Conservation (phyloP, 164 flowering plant species). For the Paratinospora sagittata region DNA sequence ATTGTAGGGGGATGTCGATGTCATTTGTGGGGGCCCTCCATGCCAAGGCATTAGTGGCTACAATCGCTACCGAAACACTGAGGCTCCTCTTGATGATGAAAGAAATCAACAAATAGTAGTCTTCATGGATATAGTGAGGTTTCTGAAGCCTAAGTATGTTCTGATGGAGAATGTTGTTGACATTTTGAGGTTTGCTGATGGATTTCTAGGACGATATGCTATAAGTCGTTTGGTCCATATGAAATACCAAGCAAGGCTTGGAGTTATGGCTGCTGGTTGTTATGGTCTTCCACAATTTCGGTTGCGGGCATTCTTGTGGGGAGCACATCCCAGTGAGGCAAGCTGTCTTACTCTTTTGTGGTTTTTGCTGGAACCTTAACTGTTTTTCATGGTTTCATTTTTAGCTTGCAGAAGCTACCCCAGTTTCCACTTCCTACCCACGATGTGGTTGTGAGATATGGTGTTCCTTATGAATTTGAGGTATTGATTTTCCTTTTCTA, state of each 20-base stretch:
- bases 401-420: constrained; percentile 40
- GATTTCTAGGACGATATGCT: constrained; percentile 51
- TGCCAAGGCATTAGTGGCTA: constrained; percentile 66
- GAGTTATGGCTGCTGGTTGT: constrained; percentile 64
- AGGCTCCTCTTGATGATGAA: constrained; percentile 50
- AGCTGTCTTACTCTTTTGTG: constrained; percentile 12
- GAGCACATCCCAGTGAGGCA: constrained; percentile 46
- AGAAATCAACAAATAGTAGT: constrained; percentile 50
- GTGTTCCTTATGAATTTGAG: constrained; percentile 53
- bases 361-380: constrained; percentile 1
- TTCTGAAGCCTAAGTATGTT: constrained; percentile 47
- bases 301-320: constrained; percentile 54
- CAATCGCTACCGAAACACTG: constrained; percentile 42
- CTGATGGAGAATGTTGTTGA: constrained; percentile 68
- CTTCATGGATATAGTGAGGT: constrained; percentile 54
- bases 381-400: neutral
- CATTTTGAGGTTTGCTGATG: constrained; percentile 43
- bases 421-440: constrained; percentile 57
- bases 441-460: constrained; percentile 39
- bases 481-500: constrained; percentile 13
- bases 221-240: constrained; percentile 46
- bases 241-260: constrained; percentile 60
- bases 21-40: constrained; percentile 68
- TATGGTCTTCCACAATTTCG: constrained; percentile 66
- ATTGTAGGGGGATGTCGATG: constrained; percentile 58